phyloP scores from a whole-genome alignment of 345 rosid genomes.

The Boechera divaricarpa region DNA sequence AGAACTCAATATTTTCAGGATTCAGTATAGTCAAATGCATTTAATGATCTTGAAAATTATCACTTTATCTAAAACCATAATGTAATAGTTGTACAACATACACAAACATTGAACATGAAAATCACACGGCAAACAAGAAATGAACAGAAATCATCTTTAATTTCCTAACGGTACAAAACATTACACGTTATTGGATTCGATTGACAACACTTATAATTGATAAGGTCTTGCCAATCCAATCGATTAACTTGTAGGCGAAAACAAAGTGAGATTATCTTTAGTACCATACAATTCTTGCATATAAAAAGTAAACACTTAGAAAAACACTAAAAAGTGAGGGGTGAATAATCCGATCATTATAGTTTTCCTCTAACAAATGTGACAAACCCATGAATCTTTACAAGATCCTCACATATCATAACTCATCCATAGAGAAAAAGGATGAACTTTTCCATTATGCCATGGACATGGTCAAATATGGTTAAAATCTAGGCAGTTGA shows the following conservation, averaged over 20 bases:
- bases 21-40: conserved; percentile 31
- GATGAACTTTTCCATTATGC: not conserved
- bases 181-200: not conserved
- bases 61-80: conserved; percentile 4
- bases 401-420: conserved; percentile 3
- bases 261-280: no score
- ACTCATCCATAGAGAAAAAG: not conserved
- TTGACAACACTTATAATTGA: not conserved
- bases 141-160: conserved; percentile 16
- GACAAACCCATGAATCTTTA: not conserved
- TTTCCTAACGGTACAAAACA: not conserved
- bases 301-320: no score
- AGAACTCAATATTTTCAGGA: conserved; percentile 40
- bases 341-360: not conserved
- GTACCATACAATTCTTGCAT: no score
- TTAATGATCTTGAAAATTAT: conserved; percentile 4
- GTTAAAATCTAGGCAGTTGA: no score
- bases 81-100: conserved; percentile 7
- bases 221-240: not conserved
- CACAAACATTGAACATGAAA: conserved; percentile 12
- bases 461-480: no score
- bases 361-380: no score
- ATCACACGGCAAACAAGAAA: conserved; percentile 30
- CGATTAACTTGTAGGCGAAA: not conserved
- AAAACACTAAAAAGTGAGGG: no score